Evolutionary conservation across 108 stramenopile species (phyloP).

Genomic region (Conticribra guillardii): DNA sequence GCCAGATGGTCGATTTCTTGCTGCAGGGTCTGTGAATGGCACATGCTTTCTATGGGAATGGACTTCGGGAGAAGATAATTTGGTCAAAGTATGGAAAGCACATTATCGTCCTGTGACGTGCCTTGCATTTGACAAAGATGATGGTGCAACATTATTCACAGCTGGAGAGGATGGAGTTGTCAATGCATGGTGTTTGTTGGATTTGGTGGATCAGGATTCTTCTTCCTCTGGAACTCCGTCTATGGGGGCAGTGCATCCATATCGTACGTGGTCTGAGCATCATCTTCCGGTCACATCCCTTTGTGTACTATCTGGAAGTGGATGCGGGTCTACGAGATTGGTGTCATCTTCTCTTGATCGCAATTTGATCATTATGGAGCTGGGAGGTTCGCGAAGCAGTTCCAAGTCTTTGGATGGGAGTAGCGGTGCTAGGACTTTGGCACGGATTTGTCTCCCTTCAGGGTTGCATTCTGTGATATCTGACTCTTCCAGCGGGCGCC

Average conservation of each 20-base stretch:
- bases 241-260: conserved; percentile 51
- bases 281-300: conserved; percentile 66
- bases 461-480: conserved; percentile 48
- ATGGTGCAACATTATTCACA: conserved; percentile 70
- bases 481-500: conserved; percentile 46
- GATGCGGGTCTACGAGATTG: conserved; percentile 42
- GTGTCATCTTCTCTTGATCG: conserved; percentile 73
- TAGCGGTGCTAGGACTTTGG: conserved; percentile 55
- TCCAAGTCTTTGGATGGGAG: conserved; percentile 15
- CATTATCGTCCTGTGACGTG: conserved; percentile 74
- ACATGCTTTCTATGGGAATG: conserved; percentile 66
- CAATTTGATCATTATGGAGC: conserved; percentile 64
- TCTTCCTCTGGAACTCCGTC: neutral
- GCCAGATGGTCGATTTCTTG: conserved; percentile 71
- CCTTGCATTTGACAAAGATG: conserved; percentile 62
- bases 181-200: conserved; percentile 68
- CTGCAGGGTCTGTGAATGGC: conserved; percentile 68
- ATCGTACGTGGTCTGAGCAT: conserved; percentile 74
- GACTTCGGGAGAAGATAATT: conserved; percentile 55
- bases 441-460: conserved; percentile 64
- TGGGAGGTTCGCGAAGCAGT: conserved; percentile 22
- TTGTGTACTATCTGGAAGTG: conserved; percentile 42
- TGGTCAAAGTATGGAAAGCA: conserved; percentile 68
- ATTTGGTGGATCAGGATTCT: conserved; percentile 51
- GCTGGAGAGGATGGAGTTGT: conserved; percentile 88